phyloP scores from a whole-genome alignment of 371 early-diverging fungal species.

The Dichotomocladium elegans region DNA sequence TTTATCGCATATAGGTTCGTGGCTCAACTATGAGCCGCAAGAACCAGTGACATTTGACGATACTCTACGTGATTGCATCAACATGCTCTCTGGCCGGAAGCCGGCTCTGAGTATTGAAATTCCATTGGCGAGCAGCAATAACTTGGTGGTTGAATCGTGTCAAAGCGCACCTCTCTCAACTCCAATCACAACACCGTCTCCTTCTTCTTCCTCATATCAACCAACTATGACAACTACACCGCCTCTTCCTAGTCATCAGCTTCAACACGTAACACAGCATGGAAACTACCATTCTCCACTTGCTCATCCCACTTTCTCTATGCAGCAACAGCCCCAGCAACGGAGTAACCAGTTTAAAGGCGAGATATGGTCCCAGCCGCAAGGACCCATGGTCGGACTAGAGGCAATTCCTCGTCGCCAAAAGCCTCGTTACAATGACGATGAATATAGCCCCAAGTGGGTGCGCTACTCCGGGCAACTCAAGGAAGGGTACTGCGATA shows the following conservation, averaged over 20 bases:
- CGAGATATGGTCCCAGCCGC: not conserved
- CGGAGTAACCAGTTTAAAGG: too few relatives aligned
- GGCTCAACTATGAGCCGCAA: not conserved
- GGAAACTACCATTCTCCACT: too few relatives aligned
- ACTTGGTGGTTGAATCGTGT: not conserved
- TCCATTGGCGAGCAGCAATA: not conserved
- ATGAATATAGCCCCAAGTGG: conserved; percentile 88
- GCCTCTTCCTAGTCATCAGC: not conserved
- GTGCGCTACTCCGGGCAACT: conserved; percentile 74
- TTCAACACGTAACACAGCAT: too few relatives aligned
- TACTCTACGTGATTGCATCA: conserved; percentile 2
- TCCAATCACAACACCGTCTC: not conserved
- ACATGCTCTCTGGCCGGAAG: conserved; percentile 3
- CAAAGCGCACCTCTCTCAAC: not conserved
- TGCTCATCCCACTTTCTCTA: too few relatives aligned
- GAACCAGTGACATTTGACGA: not conserved
- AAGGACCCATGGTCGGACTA: not conserved
- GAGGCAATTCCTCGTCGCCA: conserved; percentile 52
- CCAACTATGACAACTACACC: not conserved
- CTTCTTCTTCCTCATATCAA: not conserved
- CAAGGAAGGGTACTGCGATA: conserved; percentile 88
- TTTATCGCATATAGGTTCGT: not conserved
- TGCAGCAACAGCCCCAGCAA: not conserved
- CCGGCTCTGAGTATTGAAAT: not conserved
- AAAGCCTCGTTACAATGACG: conserved; percentile 65